A percentile compares a stretch with the other conserved stretches of the same genome.
These are phyloP conservation scores for Neckera pumila DNA, from an alignment of 225 moss, liverwort and hornwort species.

Conservation along the genomic window DNA sequence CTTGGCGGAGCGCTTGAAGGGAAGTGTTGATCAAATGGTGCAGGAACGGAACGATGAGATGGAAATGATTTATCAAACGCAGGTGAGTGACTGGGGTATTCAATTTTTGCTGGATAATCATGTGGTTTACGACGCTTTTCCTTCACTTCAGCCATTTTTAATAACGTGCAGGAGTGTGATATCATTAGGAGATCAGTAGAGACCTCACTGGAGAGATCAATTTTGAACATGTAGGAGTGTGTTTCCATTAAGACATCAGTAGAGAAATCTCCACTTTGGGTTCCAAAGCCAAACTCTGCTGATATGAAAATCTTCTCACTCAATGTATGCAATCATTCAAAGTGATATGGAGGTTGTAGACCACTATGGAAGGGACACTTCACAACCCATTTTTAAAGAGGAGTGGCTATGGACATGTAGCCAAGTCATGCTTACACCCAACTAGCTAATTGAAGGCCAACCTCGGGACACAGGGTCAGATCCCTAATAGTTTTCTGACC, in stretches of 20 bases:
- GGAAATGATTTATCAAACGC: slow-evolving; percentile 66
- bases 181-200: not conserved
- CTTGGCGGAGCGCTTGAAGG: slow-evolving; percentile 39
- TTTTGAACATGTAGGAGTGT: not conserved
- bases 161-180: not conserved
- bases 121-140: not conserved
- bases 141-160: not conserved
- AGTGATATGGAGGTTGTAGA: not conserved
- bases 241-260: not conserved
- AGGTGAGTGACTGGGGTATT: slow-evolving; percentile 9
- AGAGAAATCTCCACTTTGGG: not conserved
- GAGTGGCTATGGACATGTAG: not conserved
- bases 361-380: not conserved
- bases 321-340: not conserved
- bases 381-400: not conserved
- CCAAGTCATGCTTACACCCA: not conserved
- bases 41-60: slow-evolving; percentile 57
- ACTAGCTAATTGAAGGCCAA: not conserved
- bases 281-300: not conserved
- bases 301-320: not conserved
- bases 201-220: not conserved
- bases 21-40: slow-evolving; percentile 41
- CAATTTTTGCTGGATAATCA: not conserved
- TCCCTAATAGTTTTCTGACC: not conserved
- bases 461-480: not conserved